These are phyloP conservation scores for Trametes maxima DNA, from an alignment of 768 basidiomycete genomes.

Conservation along the genomic window DNA sequence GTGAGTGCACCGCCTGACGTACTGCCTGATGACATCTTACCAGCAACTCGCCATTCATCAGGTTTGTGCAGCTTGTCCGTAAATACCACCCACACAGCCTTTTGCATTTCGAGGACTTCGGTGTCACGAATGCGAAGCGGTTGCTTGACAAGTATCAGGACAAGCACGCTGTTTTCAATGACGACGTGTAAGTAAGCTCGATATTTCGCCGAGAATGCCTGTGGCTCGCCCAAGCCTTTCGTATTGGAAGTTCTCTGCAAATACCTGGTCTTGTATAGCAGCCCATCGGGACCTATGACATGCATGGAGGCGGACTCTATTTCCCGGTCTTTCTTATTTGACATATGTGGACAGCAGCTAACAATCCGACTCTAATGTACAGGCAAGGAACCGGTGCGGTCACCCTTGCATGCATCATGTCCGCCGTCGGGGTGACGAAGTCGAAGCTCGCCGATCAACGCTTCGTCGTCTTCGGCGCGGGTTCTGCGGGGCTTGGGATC, in stretches of 20 bases:
- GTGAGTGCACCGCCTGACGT: slow-evolving; percentile 36
- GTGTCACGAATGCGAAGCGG: slow-evolving; percentile 72
- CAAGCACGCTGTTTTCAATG: slow-evolving; percentile 75
- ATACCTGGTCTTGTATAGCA: too few relatives aligned
- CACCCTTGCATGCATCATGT: slow-evolving; percentile 67
- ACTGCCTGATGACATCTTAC: background rate
- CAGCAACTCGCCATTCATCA: slow-evolving; percentile 26
- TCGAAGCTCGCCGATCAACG: slow-evolving; percentile 70
- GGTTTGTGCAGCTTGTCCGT: slow-evolving; percentile 75
- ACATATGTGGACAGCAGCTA: background rate
- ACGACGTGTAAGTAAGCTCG: slow-evolving; percentile 62
- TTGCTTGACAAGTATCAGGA: slow-evolving; percentile 64
- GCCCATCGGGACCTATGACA: too few relatives aligned
- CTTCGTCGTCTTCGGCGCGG: slow-evolving; percentile 78
- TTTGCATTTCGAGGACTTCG: slow-evolving; percentile 87
- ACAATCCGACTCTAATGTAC: background rate
- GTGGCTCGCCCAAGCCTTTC: too few relatives aligned
- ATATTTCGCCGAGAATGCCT: too few relatives aligned
- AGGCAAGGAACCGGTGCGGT: slow-evolving; percentile 81
- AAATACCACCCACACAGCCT: slow-evolving; percentile 68
- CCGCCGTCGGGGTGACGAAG: slow-evolving; percentile 70
- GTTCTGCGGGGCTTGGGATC: slow-evolving; percentile 83
- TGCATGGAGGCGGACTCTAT: too few relatives aligned
- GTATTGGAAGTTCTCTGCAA: background rate
- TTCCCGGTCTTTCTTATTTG: background rate